phyloP scores from a whole-genome alignment of 2,329 filamentous ascomycete genomes.

The Esteya vermicola region DNA sequence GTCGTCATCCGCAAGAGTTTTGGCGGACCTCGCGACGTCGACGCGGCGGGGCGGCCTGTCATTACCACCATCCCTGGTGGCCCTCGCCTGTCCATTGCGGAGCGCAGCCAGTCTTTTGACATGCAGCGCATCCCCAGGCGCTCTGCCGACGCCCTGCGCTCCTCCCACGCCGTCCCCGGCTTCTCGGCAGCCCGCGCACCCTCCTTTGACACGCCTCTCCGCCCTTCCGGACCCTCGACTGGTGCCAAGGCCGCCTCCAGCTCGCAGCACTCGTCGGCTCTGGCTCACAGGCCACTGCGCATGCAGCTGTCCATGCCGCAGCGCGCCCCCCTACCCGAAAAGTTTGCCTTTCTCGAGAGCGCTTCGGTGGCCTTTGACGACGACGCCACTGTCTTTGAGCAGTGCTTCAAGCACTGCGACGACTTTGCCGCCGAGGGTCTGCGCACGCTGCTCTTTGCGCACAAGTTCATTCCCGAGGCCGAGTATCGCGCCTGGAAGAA shows the following conservation, averaged over 20 bases:
- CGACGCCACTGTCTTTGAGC: conserved; percentile 58
- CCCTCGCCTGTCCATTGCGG: neutral
- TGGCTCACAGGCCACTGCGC: neutral
- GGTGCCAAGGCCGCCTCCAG: neutral
- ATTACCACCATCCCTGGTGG: neutral
- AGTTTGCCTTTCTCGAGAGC: conserved; percentile 11
- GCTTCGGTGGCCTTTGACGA: conserved; percentile 44
- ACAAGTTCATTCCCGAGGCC: conserved; percentile 60
- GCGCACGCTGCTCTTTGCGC: conserved; percentile 71
- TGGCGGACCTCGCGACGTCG: conserved; percentile 13
- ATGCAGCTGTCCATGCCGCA: neutral
- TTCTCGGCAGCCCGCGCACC: conserved; percentile 26
- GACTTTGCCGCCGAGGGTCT: conserved; percentile 80
- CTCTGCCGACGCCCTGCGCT: conserved; percentile 25
- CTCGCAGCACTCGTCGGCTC: neutral
- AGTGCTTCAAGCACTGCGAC: conserved; percentile 80
- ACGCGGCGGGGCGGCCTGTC: too few relatives aligned
- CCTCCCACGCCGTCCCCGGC: conserved; percentile 13
- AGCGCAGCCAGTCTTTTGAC: conserved; percentile 31
- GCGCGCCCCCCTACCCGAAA: conserved; percentile 5
- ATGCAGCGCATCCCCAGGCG: conserved; percentile 20
- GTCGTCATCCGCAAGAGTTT: conserved; percentile 33
- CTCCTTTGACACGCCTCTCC: conserved; percentile 36
- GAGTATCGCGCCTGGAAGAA: conserved; percentile 68
- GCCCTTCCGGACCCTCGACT: too few relatives aligned